Evolutionary conservation across 768 basidiomycete species (phyloP), one percentile per base, ranked within the genome.

Genomic region (Gloeopeniophorella convolvens): DNA sequence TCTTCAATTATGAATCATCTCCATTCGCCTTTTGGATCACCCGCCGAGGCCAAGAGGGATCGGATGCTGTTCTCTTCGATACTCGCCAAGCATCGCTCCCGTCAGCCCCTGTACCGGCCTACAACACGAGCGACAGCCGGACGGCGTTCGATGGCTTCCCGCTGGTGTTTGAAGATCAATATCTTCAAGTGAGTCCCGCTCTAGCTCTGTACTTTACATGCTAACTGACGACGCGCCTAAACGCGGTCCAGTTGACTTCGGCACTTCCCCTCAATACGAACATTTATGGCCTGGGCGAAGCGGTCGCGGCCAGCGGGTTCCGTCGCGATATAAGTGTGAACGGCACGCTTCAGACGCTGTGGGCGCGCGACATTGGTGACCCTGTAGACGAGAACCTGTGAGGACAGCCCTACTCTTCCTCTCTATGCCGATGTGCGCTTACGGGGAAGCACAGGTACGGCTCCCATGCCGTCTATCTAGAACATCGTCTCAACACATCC

Each of bases 11-110:
- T 52, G 71, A 81, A 2, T 5, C 72, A 1, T 68, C 70, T 0
- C 86, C 88, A 0, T 89, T 89, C 61, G 78, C 81, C 2, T 89
- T 89, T 62, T 89, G 85, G 85, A 79, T 89, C 55, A 85, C 83
- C 1, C 78, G 85, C 36, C 77, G 79, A 20, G 76, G 78, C 4
- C 69, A 76, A 7, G 80, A 79, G 3, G 63, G 72, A 27, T 72
- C 68, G 6, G 58, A 60, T 37, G 82, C 79, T 43, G 63, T 89
- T 20, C n/a, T n/a, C n/a, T 89, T 89, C 58, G 85, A 89, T 59
- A 89, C 86, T 1, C 75, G 86, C 34, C 62, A 73, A 7, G 56
- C 72, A 0, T 85, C 83, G 0, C 70, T 89, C 7, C 84, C 85
- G 1, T 50, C 68, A 3, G 75, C 83, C 3, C 78, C 81, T 1